phyloP scores from a whole-genome alignment of 768 basidiomycete genomes.

The Kwoniella botswanensis region DNA sequence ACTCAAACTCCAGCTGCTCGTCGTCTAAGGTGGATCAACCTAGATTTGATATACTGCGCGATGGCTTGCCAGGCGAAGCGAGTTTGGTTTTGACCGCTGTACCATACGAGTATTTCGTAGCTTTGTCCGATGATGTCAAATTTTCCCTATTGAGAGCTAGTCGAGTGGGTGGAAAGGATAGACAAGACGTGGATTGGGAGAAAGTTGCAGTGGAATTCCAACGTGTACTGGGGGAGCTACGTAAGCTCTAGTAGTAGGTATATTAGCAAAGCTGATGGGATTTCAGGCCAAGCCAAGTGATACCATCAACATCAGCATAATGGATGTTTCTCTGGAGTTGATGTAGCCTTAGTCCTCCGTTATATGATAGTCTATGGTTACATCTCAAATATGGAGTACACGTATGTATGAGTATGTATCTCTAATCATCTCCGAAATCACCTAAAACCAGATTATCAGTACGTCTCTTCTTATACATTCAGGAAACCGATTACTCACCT shows the following conservation, averaged over 20 bases:
- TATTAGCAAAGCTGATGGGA: neutral
- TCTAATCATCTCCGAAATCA: constrained; percentile 45
- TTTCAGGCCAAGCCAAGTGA: neutral
- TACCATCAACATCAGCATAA: no score
- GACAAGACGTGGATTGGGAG: constrained; percentile 11
- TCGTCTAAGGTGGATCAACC: neutral
- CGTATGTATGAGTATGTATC: constrained; percentile 6
- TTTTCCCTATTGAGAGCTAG: constrained; percentile 18
- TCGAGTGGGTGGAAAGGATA: neutral
- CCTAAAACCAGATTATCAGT: constrained; percentile 22
- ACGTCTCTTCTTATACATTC: neutral
- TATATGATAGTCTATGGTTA: neutral
- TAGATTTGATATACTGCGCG: constrained; percentile 5
- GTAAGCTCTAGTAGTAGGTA: neutral
- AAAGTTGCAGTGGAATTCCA: constrained; percentile 15
- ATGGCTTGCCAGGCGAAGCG: constrained; percentile 9
- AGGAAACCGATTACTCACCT: constrained; percentile 37
- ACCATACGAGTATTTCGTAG: constrained; percentile 13
- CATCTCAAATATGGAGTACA: neutral
- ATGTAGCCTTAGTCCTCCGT: no score
- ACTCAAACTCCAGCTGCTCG: no score
- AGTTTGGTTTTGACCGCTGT: constrained; percentile 17
- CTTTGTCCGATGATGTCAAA: constrained; percentile 11
- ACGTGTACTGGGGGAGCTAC: constrained; percentile 5
- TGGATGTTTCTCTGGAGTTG: no score